Evolutionary conservation across 2,329 filamentous ascomycete species (phyloP).

Genomic region (Sclerotinia sclerotiorum): DNA sequence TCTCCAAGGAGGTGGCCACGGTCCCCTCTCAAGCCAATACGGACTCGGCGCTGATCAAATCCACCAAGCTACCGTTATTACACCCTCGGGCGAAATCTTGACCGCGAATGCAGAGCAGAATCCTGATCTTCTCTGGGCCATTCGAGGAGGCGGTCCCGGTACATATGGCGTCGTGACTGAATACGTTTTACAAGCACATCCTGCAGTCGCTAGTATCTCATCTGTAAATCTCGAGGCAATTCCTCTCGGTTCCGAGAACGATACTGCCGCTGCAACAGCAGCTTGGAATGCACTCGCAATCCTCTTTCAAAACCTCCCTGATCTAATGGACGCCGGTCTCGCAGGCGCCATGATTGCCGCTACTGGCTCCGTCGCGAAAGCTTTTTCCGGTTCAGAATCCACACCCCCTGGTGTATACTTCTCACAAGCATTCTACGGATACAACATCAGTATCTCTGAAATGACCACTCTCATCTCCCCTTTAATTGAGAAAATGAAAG

Average conservation of each 20-base stretch:
- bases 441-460: no score
- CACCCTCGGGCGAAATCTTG: constrained; percentile 32
- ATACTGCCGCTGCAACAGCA: constrained; percentile 26
- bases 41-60: constrained; percentile 48
- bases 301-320: constrained; percentile 34
- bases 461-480: no score
- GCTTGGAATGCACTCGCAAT: background rate
- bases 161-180: constrained; percentile 42
- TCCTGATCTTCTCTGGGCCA: constrained; percentile 41
- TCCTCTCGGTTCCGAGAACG: constrained; percentile 36
- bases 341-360: background rate
- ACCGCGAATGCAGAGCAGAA: constrained; percentile 33
- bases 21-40: constrained; percentile 43
- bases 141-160: constrained; percentile 41
- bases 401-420: background rate
- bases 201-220: constrained; percentile 28
- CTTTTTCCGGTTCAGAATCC: background rate
- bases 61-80: constrained; percentile 40
- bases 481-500: no score
- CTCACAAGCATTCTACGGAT: no score
- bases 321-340: constrained; percentile 43
- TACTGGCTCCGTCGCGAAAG: background rate
- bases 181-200: constrained; percentile 46
- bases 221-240: constrained; percentile 40
- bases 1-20: constrained; percentile 46